Conservation (phyloP, 257 asterid species). For the Cordia subcordata region DNA sequence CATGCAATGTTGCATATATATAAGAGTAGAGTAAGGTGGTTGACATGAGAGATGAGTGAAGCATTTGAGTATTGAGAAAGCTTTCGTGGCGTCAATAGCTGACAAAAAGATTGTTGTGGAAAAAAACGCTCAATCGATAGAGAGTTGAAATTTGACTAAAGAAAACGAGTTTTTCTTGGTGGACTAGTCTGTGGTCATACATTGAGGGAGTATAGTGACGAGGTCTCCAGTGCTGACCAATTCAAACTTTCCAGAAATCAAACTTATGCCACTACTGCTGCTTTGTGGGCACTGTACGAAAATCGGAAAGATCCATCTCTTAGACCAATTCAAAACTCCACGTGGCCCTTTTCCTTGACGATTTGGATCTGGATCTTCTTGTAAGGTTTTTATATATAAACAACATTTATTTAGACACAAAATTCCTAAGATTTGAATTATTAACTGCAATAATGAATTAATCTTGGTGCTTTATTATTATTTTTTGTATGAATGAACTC, state of each 20-base stretch:
- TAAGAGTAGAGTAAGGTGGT: not conserved
- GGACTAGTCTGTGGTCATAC: constrained; percentile 46
- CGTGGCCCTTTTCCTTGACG: not conserved
- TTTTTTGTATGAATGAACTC: no score
- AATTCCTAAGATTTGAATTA: no score
- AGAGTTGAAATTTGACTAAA: constrained; percentile 56
- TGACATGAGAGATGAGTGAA: constrained; percentile 4
- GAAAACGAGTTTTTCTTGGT: constrained; percentile 55
- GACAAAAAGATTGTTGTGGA: constrained; percentile 29
- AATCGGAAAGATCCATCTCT: constrained; percentile 7
- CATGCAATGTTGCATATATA: no score
- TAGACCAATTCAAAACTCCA: constrained; percentile 33
- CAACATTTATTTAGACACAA: no score
- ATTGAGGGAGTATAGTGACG: constrained; percentile 7
- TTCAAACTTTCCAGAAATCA: constrained; percentile 18
- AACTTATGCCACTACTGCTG: no score
- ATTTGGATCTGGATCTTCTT: no score
- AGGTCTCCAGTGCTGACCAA: constrained; percentile 14
- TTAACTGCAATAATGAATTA: no score
- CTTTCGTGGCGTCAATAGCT: constrained; percentile 11
- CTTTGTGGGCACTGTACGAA: not conserved
- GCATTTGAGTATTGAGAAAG: constrained; percentile 33
- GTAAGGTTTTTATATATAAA: no score
- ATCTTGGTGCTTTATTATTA: no score
- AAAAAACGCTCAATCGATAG: constrained; percentile 23